Evolutionary conservation across 2,329 filamentous ascomycete species (phyloP), one percentile per base, ranked within the genome.

Genomic region (Ophiobolus disseminans): DNA sequence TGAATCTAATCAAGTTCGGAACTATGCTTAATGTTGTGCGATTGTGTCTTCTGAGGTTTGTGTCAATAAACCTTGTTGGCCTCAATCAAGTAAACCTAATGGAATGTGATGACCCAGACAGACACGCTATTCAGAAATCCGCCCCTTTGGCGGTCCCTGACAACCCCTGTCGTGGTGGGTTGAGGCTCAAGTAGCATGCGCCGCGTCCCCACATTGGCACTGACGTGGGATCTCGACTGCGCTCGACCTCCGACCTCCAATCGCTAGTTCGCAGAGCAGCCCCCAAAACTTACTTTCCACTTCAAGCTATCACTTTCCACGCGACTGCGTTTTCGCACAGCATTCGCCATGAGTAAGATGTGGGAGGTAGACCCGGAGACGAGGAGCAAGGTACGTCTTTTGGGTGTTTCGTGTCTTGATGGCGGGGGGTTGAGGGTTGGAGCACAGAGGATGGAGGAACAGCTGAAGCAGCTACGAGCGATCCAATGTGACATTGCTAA

Each of bases 361-460:
- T 99, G 94, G 94, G 94, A 99, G 79, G 91, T 99, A 60, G 94
- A 99, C 76, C 94, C 94, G 39, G 93, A 97, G 81, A 97, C 93
- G 54, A 86, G 91, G 77, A 91, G 89, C 70, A 97, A 97, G 86
- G 92, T 95, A 78, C 64, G 72, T 55, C 42, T 11, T 7, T 11
- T 14, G n/a, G 7, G 10, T 32, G 72, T 55, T 44, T 11, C 10
- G 30, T 14, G n/a, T 14, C 10, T 32, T 14, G 42, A 35, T 35
- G 47, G 42, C 37, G 45, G 48, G 53, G 31, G 37, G 40, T 49
- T 50, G 31, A 52, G 45, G 47, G 49, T 37, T 50, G 45, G 40
- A 30, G 19, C 28, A 20, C 22, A 30, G 30, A 48, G 23, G 9
- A 13, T 20, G 17, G 5, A 30, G 3, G 16, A 21, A 19, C 4